Conservation (phyloP, 257 asterid genomes). For the Solanum peruvianum region DNA sequence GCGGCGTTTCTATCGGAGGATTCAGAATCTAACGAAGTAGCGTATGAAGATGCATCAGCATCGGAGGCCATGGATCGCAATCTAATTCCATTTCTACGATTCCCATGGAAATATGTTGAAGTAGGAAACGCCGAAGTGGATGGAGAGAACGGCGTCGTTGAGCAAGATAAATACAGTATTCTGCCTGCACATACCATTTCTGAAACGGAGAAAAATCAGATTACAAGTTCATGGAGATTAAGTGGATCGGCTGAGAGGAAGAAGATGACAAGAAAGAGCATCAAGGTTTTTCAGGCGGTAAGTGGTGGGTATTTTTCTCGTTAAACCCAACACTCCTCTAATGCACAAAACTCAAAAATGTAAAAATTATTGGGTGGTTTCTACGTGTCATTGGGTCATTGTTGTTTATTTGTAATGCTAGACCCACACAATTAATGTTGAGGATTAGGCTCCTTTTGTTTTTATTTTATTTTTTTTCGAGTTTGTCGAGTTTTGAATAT, state of each 20-base stretch:
- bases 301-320: background rate
- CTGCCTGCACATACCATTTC: conserved; percentile 63
- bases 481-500: too few species aligned
- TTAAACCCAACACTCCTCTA: background rate
- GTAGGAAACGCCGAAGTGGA: background rate
- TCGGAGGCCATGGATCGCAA: conserved; percentile 58
- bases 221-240: background rate
- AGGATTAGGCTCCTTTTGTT: background rate
- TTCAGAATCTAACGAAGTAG: conserved; percentile 35
- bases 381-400: background rate
- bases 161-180: conserved; percentile 36
- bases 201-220: background rate
- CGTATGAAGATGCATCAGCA: conserved; percentile 40
- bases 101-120: conserved; percentile 19
- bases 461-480: background rate
- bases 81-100: conserved; percentile 18
- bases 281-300: background rate
- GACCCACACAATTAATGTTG: background rate
- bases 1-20: conserved; percentile 30
- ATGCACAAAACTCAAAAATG: conserved; percentile 3
- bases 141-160: conserved; percentile 23
- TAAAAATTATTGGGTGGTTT: background rate
- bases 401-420: background rate
- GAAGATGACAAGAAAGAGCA: background rate
- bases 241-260: background rate